Evolutionary conservation across 2,329 filamentous ascomycete genomes (phyloP).

Genomic region (Aspergillus sp.): DNA sequence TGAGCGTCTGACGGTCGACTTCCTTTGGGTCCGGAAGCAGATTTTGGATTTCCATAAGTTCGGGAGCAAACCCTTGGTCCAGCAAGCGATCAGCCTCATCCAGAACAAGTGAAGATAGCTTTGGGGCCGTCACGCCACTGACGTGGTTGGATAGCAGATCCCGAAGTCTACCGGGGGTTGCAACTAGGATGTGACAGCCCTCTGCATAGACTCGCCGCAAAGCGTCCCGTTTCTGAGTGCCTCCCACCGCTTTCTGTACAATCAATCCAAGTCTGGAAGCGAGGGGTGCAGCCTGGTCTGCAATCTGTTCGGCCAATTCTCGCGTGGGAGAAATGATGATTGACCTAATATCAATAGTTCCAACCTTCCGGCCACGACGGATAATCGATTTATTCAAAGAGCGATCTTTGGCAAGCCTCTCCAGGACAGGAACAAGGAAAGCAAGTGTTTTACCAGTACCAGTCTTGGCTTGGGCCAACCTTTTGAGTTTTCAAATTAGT

Average conservation of each 20-base stretch:
- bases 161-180: slow-evolving; percentile 82
- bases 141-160: slow-evolving; percentile 72
- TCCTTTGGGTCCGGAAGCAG: slow-evolving; percentile 62
- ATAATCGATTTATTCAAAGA: slow-evolving; percentile 47
- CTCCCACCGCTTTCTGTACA: slow-evolving; percentile 82
- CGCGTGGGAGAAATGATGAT: slow-evolving; percentile 64
- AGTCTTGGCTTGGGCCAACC: slow-evolving; percentile 91
- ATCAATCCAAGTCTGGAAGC: slow-evolving; percentile 64
- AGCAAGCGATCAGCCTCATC: slow-evolving; percentile 69
- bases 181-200: slow-evolving; percentile 87
- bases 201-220: slow-evolving; percentile 66
- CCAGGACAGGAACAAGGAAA: slow-evolving; percentile 82
- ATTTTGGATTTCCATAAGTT: slow-evolving; percentile 61
- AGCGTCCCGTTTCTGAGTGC: slow-evolving; percentile 72
- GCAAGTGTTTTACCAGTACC: slow-evolving; percentile 96
- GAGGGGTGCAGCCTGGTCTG: slow-evolving; percentile 70
- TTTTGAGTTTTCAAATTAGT: slow-evolving; percentile 34
- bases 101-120: slow-evolving; percentile 59
- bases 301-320: slow-evolving; percentile 65
- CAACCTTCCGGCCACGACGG: neutral
- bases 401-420: slow-evolving; percentile 71
- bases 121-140: slow-evolving; percentile 64
- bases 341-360: slow-evolving; percentile 54
- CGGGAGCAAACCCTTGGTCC: slow-evolving; percentile 66
- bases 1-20: slow-evolving; percentile 79